Evolutionary conservation across 352 stramenopile species (phyloP), one percentile per base, ranked within the genome.

Genomic region (Pythium rhizo-oryzae): DNA sequence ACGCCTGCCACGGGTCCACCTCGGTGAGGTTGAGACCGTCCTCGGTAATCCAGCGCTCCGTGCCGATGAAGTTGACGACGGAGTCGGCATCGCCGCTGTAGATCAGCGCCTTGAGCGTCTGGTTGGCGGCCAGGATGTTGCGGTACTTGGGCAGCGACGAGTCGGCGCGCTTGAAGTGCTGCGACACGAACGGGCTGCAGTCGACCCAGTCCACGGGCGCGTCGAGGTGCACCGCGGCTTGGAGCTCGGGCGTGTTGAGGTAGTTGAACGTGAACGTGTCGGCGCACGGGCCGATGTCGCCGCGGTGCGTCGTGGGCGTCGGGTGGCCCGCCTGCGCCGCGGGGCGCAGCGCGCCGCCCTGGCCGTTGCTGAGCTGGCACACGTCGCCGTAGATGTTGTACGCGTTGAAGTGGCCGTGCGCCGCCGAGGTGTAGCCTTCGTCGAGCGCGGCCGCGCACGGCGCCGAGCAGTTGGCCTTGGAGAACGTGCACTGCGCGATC

Each of bases 31-130:
- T 77, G 12, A 92, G 70, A 19, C 80, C 79, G 33, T 89, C 70
- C 12, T 78, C 70, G 0, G 74, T 80, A 56, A 92, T 87, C 83
- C 83, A 92, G 18, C 84, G 82, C 69, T 90, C 76, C 62, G 98
- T 99, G 4, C 84, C 82, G 46, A 92, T 84, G 58, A 92, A 92
- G 65, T 92, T 90, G 19, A 90, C 82, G 44, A 89, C 74, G 18
- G 82, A 90, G 71, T 92, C 84, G 13, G 84, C 79, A 44, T 92
- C 84, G 1, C 84, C 84, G 24, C 75, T 86, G 70, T 92, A 92
- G 60, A 92, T 87, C 21, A 92, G 74, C 24, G 79, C 70, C 19
- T 85, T 72, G 7, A 90, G 71, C 0, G 61, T 72, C 8, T 76
- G 76, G 52, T 69, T 43, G 1, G 11, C 15, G 37, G 37, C 71